A percentile compares a stretch with the other conserved stretches of the same genome.
Evolutionary conservation across 2,329 filamentous ascomycete species (phyloP).

Genomic region (Alternaria brassicicola): DNA sequence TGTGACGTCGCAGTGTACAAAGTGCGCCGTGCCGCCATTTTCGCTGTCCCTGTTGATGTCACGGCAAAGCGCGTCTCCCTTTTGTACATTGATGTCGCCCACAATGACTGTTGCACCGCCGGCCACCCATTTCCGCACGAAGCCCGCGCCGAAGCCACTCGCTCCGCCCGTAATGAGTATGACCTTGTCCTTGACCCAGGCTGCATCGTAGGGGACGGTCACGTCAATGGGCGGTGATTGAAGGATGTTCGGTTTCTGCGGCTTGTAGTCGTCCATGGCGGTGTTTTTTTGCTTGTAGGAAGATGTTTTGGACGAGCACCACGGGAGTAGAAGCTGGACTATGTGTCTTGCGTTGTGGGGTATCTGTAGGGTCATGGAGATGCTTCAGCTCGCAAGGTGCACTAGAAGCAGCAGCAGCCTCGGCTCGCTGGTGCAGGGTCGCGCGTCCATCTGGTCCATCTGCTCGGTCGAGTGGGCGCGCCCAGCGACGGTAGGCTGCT

Average conservation of each 20-base stretch:
- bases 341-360: background rate
- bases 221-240: constrained; percentile 50
- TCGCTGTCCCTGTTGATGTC: constrained; percentile 54
- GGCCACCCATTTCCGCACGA: constrained; percentile 47
- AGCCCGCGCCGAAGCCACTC: constrained; percentile 49
- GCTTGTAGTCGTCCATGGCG: constrained; percentile 32
- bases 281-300: background rate
- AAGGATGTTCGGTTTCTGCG: constrained; percentile 31
- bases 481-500: background rate
- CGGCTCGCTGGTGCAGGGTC: background rate
- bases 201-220: constrained; percentile 41
- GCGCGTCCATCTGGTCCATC: background rate
- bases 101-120: constrained; percentile 64
- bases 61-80: constrained; percentile 62
- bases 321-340: background rate
- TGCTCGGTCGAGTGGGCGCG: background rate
- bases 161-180: constrained; percentile 50
- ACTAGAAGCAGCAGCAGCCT: background rate
- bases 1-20: constrained; percentile 68
- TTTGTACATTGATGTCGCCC: constrained; percentile 64
- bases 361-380: background rate
- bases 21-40: constrained; percentile 57
- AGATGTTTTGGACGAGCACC: background rate
- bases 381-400: background rate
- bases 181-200: constrained; percentile 48